Percentiles rank a stretch among this genome's conserved stretches.
Evolutionary conservation across 345 rosid genomes (phyloP).

Genomic region (Physaria fendleri): DNA sequence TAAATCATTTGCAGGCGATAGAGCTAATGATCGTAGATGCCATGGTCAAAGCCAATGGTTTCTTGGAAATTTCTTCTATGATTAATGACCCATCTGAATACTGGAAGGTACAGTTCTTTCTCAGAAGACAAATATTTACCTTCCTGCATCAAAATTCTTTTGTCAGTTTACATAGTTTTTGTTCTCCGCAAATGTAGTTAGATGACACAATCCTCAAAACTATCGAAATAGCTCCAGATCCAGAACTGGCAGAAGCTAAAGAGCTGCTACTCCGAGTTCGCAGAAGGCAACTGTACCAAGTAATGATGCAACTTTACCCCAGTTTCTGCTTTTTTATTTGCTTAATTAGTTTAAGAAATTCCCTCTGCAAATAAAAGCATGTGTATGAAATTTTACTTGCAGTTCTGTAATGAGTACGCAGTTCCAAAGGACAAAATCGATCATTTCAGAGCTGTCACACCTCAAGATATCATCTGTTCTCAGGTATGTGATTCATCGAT

Average conservation of each 20-base stretch:
- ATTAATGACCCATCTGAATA: conserved; percentile 70
- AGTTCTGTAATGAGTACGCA: conserved; percentile 95
- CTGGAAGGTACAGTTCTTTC: conserved; percentile 66
- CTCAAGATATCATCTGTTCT: conserved; percentile 86
- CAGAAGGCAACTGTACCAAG: conserved; percentile 85
- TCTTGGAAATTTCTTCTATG: conserved; percentile 53
- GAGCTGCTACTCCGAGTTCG: conserved; percentile 79
- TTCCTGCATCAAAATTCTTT: neutral
- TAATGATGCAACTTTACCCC: conserved; percentile 15
- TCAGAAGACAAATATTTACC: neutral
- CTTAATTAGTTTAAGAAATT: neutral
- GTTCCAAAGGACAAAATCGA: conserved; percentile 83
- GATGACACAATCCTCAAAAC: conserved; percentile 81
- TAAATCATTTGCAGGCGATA: conserved; percentile 51
- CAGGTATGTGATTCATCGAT: conserved; percentile 69
- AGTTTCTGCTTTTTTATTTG: neutral
- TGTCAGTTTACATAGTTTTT: neutral
- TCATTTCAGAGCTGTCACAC: conserved; percentile 71
- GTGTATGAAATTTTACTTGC: conserved; percentile 22
- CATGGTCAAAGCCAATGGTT: conserved; percentile 61
- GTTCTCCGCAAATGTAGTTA: conserved; percentile 42
- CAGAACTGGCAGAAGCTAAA: conserved; percentile 67
- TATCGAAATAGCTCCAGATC: conserved; percentile 72
- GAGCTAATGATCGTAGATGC: conserved; percentile 95
- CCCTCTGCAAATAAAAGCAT: neutral